phyloP scores from a whole-genome alignment of 192 early-diverging fungal species.

The Mortierella claussenii region DNA sequence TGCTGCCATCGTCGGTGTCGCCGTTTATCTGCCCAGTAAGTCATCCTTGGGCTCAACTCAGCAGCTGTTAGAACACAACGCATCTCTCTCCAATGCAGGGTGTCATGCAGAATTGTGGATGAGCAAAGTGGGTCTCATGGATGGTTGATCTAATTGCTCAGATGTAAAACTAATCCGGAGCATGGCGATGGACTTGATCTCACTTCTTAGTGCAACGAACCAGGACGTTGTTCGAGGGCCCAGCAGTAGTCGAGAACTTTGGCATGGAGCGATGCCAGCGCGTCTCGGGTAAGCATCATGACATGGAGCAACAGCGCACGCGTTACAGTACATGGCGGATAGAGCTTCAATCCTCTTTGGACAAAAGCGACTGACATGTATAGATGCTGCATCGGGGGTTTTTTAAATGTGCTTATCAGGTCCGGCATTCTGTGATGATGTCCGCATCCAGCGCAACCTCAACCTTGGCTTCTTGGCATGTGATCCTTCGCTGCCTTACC shows the following conservation, averaged over 20 bases:
- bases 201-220: constrained; percentile 37
- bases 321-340: too few relatives aligned
- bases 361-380: too few relatives aligned
- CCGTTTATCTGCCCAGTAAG: constrained; percentile 50
- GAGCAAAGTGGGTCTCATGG: not conserved
- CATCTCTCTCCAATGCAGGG: not conserved
- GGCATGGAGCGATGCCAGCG: constrained; percentile 46
- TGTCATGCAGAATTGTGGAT: not conserved
- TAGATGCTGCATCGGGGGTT: too few relatives aligned
- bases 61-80: not conserved
- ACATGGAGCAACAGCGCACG: too few relatives aligned
- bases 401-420: too few relatives aligned
- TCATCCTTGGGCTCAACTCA: not conserved
- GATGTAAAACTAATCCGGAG: too few relatives aligned
- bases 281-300: constrained; percentile 39
- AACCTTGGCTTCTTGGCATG: constrained; percentile 42
- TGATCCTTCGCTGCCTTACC: constrained; percentile 43
- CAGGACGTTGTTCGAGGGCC: constrained; percentile 30
- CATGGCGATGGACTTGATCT: too few relatives aligned
- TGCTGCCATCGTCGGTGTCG: constrained; percentile 27
- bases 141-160: not conserved
- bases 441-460: constrained; percentile 48
- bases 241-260: constrained; percentile 36
- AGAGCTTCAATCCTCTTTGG: not conserved
- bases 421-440: constrained; percentile 42